Evolutionary conservation across 768 basidiomycete species (phyloP).

Genomic region (Dacryopinax primogenitus): DNA sequence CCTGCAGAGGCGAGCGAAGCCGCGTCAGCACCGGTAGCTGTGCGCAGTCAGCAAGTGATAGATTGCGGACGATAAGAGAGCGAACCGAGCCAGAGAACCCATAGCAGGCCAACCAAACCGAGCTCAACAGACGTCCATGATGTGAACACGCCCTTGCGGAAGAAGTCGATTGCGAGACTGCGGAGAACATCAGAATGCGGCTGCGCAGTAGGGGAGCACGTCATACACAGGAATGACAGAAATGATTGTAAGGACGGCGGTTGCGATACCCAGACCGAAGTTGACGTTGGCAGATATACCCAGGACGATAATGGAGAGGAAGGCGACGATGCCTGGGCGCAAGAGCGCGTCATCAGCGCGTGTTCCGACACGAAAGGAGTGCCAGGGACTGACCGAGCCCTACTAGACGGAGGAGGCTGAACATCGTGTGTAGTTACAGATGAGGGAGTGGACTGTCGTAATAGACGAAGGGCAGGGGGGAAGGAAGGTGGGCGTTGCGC

Average conservation of each 20-base stretch:
- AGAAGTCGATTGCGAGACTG: background rate
- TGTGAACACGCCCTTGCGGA: background rate
- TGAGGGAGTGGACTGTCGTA: background rate
- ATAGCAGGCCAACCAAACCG: background rate
- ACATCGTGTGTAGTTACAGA: background rate
- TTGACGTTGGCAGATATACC: constrained; percentile 24
- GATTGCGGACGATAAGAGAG: constrained; percentile 19
- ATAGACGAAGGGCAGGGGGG: background rate
- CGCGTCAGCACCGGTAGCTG: constrained; percentile 24
- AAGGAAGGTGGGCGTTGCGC: background rate
- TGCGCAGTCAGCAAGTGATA: constrained; percentile 29
- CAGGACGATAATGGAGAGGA: constrained; percentile 24
- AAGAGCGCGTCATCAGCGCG: background rate
- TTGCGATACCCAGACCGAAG: constrained; percentile 17
- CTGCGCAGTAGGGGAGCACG: background rate
- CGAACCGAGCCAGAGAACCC: background rate
- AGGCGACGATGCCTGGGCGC: background rate
- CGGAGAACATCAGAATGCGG: background rate
- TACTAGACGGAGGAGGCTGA: background rate
- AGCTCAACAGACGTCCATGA: background rate
- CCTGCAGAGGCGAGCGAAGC: constrained; percentile 15
- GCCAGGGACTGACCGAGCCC: background rate
- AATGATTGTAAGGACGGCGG: constrained; percentile 11
- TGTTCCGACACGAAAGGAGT: background rate
- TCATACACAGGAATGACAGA: background rate